Percentiles rank a stretch among this genome's conserved stretches.
phyloP scores from a whole-genome alignment of 2,329 filamentous ascomycete genomes.

The Microdochium paspali region DNA sequence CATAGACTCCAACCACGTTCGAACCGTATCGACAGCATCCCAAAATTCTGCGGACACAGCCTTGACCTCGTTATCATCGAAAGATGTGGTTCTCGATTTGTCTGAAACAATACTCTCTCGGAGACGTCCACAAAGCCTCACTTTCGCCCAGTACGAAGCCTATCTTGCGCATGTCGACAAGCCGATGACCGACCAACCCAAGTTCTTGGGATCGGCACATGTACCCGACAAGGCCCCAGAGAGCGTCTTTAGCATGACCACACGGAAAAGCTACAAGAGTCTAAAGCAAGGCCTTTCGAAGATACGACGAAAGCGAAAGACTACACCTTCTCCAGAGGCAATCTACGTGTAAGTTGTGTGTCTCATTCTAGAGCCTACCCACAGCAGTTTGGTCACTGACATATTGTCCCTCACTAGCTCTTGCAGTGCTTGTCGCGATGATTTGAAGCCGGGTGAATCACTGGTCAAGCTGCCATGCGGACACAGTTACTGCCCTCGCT shows the following conservation, averaged over 20 bases:
- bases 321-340: slow-evolving; percentile 19
- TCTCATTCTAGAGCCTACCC: slow-evolving; percentile 6
- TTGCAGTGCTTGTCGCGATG: slow-evolving; percentile 47
- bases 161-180: slow-evolving; percentile 34
- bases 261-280: slow-evolving; percentile 33
- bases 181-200: slow-evolving; percentile 31
- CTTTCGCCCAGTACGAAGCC: slow-evolving; percentile 41
- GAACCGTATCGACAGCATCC: slow-evolving; percentile 33
- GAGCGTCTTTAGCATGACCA: slow-evolving; percentile 34
- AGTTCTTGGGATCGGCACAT: slow-evolving; percentile 23
- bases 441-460: slow-evolving; percentile 31
- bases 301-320: slow-evolving; percentile 31
- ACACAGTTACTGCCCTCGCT: slow-evolving; percentile 48
- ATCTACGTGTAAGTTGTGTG: slow-evolving; percentile 10
- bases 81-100: slow-evolving; percentile 16
- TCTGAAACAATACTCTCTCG: slow-evolving; percentile 14
- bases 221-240: slow-evolving; percentile 15
- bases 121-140: slow-evolving; percentile 27
- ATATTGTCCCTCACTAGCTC: slow-evolving; percentile 26
- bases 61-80: slow-evolving; percentile 32
- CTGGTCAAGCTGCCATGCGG: slow-evolving; percentile 45
- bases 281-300: slow-evolving; percentile 34
- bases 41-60: slow-evolving; percentile 27
- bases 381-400: slow-evolving; percentile 1
- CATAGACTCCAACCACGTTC: slow-evolving; percentile 28